Evolutionary conservation across 768 basidiomycete genomes (phyloP), one percentile per base, ranked within the genome.

Genomic region (Amanita rubescens): DNA sequence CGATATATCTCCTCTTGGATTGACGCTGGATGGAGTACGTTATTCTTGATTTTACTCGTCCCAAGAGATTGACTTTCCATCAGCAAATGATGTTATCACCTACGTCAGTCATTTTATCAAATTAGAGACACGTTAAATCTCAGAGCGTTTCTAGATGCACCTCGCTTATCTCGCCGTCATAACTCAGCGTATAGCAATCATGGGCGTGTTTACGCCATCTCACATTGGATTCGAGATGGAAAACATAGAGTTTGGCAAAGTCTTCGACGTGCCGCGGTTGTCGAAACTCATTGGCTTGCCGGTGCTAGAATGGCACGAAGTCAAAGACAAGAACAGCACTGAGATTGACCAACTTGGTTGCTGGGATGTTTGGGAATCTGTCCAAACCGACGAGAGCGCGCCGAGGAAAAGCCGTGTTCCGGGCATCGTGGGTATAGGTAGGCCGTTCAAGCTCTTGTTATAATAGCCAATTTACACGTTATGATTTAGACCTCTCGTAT

Each of bases 1-100:
- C 74, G 82, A 57, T 89, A 87, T 57, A 79, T 89, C 55, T 82
- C 85, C 1, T 84, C 84, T 12, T 89, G 84, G 84, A 71, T 81
- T 37, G 80, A 81, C 34, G 84, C 85, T n/a, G 87, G 87, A 37
- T 89, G 86, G 86, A 87, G 80, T 81, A 62, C 59, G 81, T 75
- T 27, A 45, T 39, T 25, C 34, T 42, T 27, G 12, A 53, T 2
- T 39, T 2, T 39, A 55, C 57, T 46, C 17, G 38, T 22, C 24
- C 7, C 3, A 15, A 30, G 25, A 19, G 9, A 35, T 30, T 53
- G 52, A 38, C 38, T 11, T 15, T n/a, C 19, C 3, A 19, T 15
- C 59, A 87, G 85, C 85, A 6, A 88, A 88, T 71, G 85, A 87
- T 68, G 83, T 87, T 27, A 85, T 87, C 79, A 85, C 85, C 53